Evolutionary conservation across 1,284 basidiomycete genomes (phyloP).

Genomic region (Tranzscheliella williamsii): DNA sequence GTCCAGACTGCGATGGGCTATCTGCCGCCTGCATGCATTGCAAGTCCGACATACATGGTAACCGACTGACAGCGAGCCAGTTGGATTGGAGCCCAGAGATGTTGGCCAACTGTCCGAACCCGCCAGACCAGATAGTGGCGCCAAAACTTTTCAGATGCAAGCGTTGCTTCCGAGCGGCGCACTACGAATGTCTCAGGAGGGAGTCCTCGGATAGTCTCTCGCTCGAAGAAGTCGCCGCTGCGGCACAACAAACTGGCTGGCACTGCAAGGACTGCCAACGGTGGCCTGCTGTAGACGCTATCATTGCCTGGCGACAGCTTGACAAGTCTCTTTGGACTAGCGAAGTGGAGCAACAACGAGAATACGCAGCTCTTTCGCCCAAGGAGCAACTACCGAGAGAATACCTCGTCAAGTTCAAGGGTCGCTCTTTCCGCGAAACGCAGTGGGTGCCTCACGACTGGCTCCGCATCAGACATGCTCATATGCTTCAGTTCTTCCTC

Average conservation of each 20-base stretch:
- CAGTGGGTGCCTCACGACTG: slow-evolving; percentile 48
- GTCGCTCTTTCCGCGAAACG: slow-evolving; percentile 34
- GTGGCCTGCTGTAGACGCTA: slow-evolving; percentile 34
- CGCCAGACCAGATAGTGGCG: slow-evolving; percentile 8
- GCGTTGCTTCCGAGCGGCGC: slow-evolving; percentile 37
- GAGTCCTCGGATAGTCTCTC: slow-evolving; percentile 2
- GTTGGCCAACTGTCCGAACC: slow-evolving; percentile 10
- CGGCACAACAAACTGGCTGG: slow-evolving; percentile 21
- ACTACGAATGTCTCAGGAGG: slow-evolving; percentile 37
- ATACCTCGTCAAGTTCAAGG: slow-evolving; percentile 50
- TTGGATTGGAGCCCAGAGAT: slow-evolving; percentile 11
- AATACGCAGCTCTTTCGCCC: slow-evolving; percentile 14
- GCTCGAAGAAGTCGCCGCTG: slow-evolving; percentile 24
- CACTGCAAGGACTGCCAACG: slow-evolving; percentile 35
- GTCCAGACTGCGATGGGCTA: slow-evolving; percentile 28
- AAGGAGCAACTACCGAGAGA: slow-evolving; percentile 39
- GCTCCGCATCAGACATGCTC: slow-evolving; percentile 24
- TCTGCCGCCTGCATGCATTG: slow-evolving; percentile 34
- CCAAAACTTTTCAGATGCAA: slow-evolving; percentile 38
- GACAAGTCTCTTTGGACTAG: slow-evolving; percentile 18
- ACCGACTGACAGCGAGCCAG: slow-evolving; percentile 11
- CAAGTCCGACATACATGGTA: slow-evolving; percentile 15
- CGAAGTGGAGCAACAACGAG: slow-evolving; percentile 10
- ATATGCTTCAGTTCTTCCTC: slow-evolving; percentile 15
- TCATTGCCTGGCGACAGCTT: slow-evolving; percentile 45